Evolutionary conservation across 108 stramenopile species (phyloP), one percentile per base, ranked within the genome.

Genomic region (Stephanodiscus minutulus): DNA sequence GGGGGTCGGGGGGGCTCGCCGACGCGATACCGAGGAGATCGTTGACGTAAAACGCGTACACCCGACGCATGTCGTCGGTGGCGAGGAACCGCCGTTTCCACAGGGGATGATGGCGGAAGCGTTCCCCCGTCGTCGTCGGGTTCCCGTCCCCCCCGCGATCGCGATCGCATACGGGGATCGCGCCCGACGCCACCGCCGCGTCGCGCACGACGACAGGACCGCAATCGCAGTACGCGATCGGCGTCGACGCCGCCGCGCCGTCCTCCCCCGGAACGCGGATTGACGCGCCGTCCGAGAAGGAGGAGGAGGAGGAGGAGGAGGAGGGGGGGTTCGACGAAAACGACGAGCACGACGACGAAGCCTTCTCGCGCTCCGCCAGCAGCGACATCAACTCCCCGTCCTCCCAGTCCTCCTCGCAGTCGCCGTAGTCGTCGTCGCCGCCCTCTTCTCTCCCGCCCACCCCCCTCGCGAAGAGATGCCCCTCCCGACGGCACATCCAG

Each of bases 401-500:
- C 50, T 47, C 10, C 22, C 52, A 54, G 52, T 56, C 52, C 3
- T 59, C 70, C 50, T 54, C 61, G 18, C 20, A 2, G 21, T 57
- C 47, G 7, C 21, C 59, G 39, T 58, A 36, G 3, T 54, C 25
- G 48, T 85, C 71, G 20, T 85, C 70, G 36, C 73, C 61, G 3
- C 65, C 70, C 43, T 52, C 61, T 18, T 77, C 66, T 22, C 28
- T 55, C 0, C 47, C 68, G 47, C 65, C 70, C 43, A 56, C 61
- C 24, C 72, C 66, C 29, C 28, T 55, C 0, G 54, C 68, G 47
- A 60, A 25, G 27, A 22, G 24, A 24, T 24, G 18, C 8, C 68
- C 69, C 70, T 94, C 93, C 24, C 93, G 81, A 50, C 80, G 81
- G 9, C 78, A 79, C 93, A 94, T 91, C 89, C 89, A 94, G 69